Percentiles rank a stretch among this genome's conserved stretches.
phyloP scores from a whole-genome alignment of 2,329 filamentous ascomycete species.

The Curvularia eragrostidis region DNA sequence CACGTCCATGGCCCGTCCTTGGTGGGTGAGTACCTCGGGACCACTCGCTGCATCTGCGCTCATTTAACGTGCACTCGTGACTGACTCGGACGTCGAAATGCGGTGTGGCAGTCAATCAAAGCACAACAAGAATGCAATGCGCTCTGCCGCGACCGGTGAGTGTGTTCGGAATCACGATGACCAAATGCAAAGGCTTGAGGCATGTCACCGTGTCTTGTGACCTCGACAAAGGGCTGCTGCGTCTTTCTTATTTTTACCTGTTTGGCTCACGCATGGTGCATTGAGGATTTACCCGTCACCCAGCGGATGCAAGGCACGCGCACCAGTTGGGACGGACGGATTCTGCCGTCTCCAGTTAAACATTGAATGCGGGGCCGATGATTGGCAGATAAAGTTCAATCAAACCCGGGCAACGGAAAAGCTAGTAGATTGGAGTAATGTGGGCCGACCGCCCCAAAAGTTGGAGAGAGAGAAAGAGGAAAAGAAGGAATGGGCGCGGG shows the following conservation, averaged over 20 bases:
- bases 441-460: constrained; percentile 37
- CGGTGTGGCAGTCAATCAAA: constrained; percentile 49
- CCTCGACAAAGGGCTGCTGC: constrained; percentile 30
- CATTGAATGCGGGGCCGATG: constrained; percentile 20
- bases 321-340: constrained; percentile 24
- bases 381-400: constrained; percentile 33
- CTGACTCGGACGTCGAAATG: constrained; percentile 29
- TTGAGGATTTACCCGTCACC: constrained; percentile 43
- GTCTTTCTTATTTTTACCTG: constrained; percentile 3
- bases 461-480: constrained; percentile 14
- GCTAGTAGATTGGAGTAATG: constrained; percentile 31
- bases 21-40: constrained; percentile 21
- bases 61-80: constrained; percentile 34
- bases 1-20: constrained; percentile 8
- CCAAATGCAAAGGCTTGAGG: constrained; percentile 26
- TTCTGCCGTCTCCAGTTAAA: constrained; percentile 15
- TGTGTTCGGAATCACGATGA: constrained; percentile 24
- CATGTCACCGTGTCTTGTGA: constrained; percentile 43
- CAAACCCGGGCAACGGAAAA: constrained; percentile 33
- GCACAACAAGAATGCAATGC: constrained; percentile 30
- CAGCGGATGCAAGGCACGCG: constrained; percentile 44
- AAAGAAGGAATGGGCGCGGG: constrained; percentile 8
- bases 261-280: constrained; percentile 25
- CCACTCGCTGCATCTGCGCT: constrained; percentile 29
- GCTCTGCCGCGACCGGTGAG: constrained; percentile 39